Evolutionary conservation across 805 yeast species (phyloP).

Genomic region (Schwanniomyces yamadae): DNA sequence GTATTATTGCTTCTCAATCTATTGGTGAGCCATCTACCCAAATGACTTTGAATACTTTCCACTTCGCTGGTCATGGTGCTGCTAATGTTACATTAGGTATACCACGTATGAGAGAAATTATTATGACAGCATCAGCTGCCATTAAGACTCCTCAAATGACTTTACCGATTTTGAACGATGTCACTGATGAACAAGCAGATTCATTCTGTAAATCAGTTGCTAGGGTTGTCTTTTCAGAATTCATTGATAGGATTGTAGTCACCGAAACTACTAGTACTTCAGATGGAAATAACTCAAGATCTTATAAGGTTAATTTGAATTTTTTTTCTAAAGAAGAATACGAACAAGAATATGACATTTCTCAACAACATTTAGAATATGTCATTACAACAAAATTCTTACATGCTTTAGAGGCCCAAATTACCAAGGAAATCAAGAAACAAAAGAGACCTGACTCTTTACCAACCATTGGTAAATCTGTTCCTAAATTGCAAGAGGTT

Average conservation of each 20-base stretch:
- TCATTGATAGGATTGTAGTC: slow-evolving; percentile 80
- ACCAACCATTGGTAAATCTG: slow-evolving; percentile 71
- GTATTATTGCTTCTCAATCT: slow-evolving; percentile 97
- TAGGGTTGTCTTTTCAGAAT: slow-evolving; percentile 80
- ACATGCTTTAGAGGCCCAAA: slow-evolving; percentile 64
- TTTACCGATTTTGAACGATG: slow-evolving; percentile 77
- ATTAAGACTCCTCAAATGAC: slow-evolving; percentile 99
- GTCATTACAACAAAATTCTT: slow-evolving; percentile 68
- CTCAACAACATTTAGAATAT: slow-evolving; percentile 72
- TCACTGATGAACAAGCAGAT: slow-evolving; percentile 84
- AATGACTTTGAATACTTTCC: slow-evolving; percentile 96
- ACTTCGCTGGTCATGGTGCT: slow-evolving; percentile 99
- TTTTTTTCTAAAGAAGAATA: slow-evolving; percentile 80
- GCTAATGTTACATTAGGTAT: slow-evolving; percentile 99
- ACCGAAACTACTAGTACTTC: slow-evolving; percentile 80
- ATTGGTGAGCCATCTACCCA: slow-evolving; percentile 99
- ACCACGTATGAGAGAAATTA: slow-evolving; percentile 99
- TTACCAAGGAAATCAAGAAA: slow-evolving; percentile 77
- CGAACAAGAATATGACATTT: slow-evolving; percentile 82
- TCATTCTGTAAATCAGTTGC: slow-evolving; percentile 90
- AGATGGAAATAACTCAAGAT: slow-evolving; percentile 51
- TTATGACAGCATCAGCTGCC: slow-evolving; percentile 96
- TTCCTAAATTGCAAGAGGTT: slow-evolving; percentile 51
- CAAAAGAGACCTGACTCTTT: slow-evolving; percentile 62
- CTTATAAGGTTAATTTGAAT: slow-evolving; percentile 70